Evolutionary conservation across 192 early-diverging fungal species (phyloP), one percentile per base, ranked within the genome.

Genomic region (Umbelopsis sp.): DNA sequence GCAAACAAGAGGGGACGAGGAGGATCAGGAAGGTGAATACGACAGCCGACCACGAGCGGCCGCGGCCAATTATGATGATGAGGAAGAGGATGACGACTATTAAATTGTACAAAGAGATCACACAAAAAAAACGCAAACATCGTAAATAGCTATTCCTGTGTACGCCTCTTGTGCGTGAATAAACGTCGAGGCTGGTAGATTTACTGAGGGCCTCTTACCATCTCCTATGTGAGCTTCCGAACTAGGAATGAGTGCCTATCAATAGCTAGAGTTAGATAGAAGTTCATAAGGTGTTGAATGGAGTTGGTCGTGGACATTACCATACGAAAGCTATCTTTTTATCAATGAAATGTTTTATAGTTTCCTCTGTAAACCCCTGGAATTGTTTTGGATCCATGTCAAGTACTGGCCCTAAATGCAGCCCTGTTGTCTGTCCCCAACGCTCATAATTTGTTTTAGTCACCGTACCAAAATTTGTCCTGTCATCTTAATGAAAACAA

Each of bases 21-120:
- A 61, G 25, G 55, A 61, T 16, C 55, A 61, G 33, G 55, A 61
- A n/a, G 55, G 33, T n/a, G 55, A 33, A 37, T 27, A 61, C 3
- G 55, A 61, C 2, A 61, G 55, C 18, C 55, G 55, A 61, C 55
- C 10, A 35, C 55, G 55, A n/a, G 27, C 27, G 13, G 12, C 55
- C 55, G 18, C 37, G 2, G 37, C 55, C 12, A 61, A 30, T 3
- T 61, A 61, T n/a, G 55, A 61, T 6, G 55, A 61, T 35, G 55
- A 61, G 25, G 55, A 61, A 6, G 55, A 61, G 0, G 55, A 61
- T 35, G 55, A 61, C 30, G 55, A 61, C 25, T 61, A 61, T 61
- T 61, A 30, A 61, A 35, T 35, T 61, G 55, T 61, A 61, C 30
- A 61, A 61, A 61, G 27, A 16, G 25, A 61, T 35, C 27, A 23